These are phyloP conservation scores for Salisapilia sapeloensis DNA, from an alignment of 352 stramenopile species.

Conservation along the genomic window DNA sequence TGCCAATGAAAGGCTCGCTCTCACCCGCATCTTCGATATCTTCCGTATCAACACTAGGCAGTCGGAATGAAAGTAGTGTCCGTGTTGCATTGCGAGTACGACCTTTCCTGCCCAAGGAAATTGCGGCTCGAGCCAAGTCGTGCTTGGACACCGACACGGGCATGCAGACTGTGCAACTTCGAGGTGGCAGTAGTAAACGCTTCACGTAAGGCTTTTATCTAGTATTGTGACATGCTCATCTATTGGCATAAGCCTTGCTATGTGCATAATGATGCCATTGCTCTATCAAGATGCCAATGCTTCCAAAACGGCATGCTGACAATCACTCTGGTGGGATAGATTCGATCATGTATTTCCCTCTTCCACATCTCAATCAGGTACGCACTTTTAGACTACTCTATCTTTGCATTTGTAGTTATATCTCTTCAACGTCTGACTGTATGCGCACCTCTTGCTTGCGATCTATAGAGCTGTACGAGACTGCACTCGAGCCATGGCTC, in stretches of 20 bases:
- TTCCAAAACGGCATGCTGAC: no score
- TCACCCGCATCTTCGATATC: no score
- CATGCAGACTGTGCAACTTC: constrained; percentile 21
- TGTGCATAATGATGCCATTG: no score
- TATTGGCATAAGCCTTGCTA: no score
- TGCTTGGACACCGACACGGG: constrained; percentile 17
- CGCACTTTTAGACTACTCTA: no score
- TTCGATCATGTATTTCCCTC: constrained; percentile 74
- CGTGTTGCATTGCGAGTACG: constrained; percentile 64
- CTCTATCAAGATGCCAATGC: no score
- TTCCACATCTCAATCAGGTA: constrained; percentile 27
- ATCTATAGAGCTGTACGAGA: constrained; percentile 35
- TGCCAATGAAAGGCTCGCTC: no score
- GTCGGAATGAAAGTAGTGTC: constrained; percentile 52
- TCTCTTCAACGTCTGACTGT: background rate
- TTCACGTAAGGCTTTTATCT: constrained; percentile 72
- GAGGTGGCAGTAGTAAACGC: no score
- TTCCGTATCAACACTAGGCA: no score
- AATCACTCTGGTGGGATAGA: constrained; percentile 10
- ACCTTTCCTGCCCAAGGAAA: constrained; percentile 59
- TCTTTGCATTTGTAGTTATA: background rate
- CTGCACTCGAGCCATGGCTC: constrained; percentile 61
- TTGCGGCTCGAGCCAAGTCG: constrained; percentile 21
- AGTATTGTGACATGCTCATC: no score
- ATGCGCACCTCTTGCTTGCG: background rate